Conservation (phyloP, 345 rosid species). For the Eucalyptus regnans region DNA sequence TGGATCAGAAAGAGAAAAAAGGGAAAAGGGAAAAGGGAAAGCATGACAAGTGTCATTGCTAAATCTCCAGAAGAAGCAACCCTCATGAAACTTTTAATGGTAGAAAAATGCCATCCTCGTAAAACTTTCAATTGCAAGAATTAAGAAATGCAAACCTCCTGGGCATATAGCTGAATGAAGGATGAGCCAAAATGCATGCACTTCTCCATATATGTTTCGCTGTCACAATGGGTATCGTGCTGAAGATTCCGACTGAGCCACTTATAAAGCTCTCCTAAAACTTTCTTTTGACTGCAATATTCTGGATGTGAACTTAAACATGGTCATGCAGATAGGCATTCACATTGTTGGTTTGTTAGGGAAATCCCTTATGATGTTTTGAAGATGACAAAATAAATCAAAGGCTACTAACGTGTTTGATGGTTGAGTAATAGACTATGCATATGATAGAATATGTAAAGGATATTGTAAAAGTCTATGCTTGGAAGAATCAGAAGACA, state of each 20-base stretch:
- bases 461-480: too few relatives aligned
- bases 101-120: not conserved
- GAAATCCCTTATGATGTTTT: too few relatives aligned
- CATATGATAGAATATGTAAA: too few relatives aligned
- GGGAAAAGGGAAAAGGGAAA: not conserved
- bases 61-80: not conserved
- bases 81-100: not conserved
- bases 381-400: too few relatives aligned
- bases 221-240: slow-evolving; percentile 4
- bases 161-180: slow-evolving; percentile 55
- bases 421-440: too few relatives aligned
- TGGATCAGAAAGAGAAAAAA: not conserved
- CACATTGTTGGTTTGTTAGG: slow-evolving; percentile 1
- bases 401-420: too few relatives aligned
- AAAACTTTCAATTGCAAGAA: not conserved
- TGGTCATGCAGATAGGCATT: slow-evolving; percentile 5
- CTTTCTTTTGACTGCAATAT: slow-evolving; percentile 27
- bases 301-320: slow-evolving; percentile 3
- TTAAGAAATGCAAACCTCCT: slow-evolving; percentile 44
- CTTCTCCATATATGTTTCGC: slow-evolving; percentile 25
- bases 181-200: slow-evolving; percentile 35
- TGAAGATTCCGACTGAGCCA: slow-evolving; percentile 54
- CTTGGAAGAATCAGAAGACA: too few relatives aligned
- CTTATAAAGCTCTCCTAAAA: slow-evolving; percentile 31
- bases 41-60: not conserved